Conservation (phyloP, 768 basidiomycete species). For the Lactarius vividus region DNA sequence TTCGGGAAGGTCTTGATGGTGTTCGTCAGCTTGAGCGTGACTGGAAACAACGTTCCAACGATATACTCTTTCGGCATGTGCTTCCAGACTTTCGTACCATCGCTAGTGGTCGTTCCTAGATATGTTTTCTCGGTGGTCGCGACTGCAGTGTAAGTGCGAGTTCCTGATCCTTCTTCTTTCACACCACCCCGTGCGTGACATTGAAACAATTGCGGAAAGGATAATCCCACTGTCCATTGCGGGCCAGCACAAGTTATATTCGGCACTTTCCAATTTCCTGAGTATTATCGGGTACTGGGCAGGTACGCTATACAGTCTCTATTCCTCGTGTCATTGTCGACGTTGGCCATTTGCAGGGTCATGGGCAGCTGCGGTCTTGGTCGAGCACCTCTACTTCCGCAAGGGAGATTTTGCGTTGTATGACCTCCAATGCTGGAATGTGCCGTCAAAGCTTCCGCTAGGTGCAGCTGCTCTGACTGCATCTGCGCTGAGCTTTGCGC, state of each 20-base stretch:
- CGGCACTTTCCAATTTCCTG: conserved; percentile 60
- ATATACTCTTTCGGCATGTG: conserved; percentile 80
- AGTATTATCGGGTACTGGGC: conserved; percentile 55
- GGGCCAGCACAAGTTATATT: conserved; percentile 66
- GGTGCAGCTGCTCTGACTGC: conserved; percentile 62
- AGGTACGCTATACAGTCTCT: conserved; percentile 23
- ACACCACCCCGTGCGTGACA: too few relatives aligned
- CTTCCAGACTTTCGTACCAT: conserved; percentile 66
- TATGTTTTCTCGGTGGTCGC: conserved; percentile 68
- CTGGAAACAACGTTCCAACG: conserved; percentile 77
- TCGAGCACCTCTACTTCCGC: conserved; percentile 69
- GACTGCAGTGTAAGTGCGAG: conserved; percentile 55
- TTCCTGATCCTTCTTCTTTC: background rate
- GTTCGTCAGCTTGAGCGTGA: conserved; percentile 70
- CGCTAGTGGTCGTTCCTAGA: conserved; percentile 56
- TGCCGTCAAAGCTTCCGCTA: conserved; percentile 50
- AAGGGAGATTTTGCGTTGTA: conserved; percentile 48
- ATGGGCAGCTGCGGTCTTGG: conserved; percentile 57
- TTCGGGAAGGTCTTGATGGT: conserved; percentile 74
- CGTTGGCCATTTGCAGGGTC: conserved; percentile 35
- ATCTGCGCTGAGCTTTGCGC: conserved; percentile 47
- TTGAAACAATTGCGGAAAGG: conserved; percentile 35
- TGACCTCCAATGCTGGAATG: conserved; percentile 53
- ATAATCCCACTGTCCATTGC: conserved; percentile 66
- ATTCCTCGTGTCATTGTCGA: background rate